These are phyloP conservation scores for Tremellales sp. DNA, from an alignment of 1,284 basidiomycete genomes.

Conservation along the genomic window DNA sequence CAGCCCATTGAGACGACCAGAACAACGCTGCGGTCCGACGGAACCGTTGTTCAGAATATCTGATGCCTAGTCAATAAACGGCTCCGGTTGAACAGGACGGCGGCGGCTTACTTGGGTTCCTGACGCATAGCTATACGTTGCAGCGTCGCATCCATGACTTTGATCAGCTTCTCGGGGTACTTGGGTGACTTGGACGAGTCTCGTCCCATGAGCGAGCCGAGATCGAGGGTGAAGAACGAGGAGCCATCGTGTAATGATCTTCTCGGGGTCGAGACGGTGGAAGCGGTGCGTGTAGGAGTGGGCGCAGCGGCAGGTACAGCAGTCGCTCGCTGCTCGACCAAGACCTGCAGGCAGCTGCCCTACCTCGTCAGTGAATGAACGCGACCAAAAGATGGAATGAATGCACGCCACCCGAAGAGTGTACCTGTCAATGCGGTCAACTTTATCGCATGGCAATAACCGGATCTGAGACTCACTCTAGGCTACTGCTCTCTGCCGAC, in stretches of 20 bases:
- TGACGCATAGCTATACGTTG: constrained; percentile 88
- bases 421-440: constrained; percentile 19
- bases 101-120: constrained; percentile 66
- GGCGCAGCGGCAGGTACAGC: constrained; percentile 9
- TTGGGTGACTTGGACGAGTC: constrained; percentile 64
- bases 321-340: constrained; percentile 16
- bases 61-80: constrained; percentile 37
- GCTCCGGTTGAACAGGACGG: background rate
- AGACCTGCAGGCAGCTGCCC: constrained; percentile 27
- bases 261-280: constrained; percentile 3
- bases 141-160: constrained; percentile 77
- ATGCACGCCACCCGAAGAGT: constrained; percentile 38
- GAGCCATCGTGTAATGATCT: constrained; percentile 10
- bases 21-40: constrained; percentile 84
- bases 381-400: background rate
- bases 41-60: constrained; percentile 80
- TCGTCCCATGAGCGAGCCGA: constrained; percentile 28
- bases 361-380: background rate
- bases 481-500: constrained; percentile 2
- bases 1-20: constrained; percentile 74
- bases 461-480: constrained; percentile 12
- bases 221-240: constrained; percentile 35
- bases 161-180: constrained; percentile 87
- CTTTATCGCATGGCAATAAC: background rate
- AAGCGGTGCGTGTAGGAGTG: constrained; percentile 1